These are phyloP conservation scores for Tetradesmus obliquus DNA, from an alignment of 139 green algal species.

Conservation along the genomic window DNA sequence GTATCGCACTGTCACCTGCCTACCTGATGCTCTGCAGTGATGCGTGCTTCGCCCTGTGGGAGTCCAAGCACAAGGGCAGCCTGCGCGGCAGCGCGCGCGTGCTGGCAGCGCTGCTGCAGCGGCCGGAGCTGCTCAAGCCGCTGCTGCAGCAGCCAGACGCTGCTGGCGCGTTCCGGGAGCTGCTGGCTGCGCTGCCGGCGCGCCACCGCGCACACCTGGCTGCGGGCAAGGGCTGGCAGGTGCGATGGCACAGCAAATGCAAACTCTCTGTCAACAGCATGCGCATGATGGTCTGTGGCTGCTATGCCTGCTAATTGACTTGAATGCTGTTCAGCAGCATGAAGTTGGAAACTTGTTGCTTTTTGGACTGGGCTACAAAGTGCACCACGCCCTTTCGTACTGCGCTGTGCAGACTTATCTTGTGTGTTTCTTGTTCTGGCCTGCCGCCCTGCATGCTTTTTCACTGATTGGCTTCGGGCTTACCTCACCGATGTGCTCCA, in stretches of 20 bases:
- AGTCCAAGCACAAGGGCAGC: conserved; percentile 54
- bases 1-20: not conserved
- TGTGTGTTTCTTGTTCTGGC: too few species aligned
- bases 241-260: not conserved
- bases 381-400: too few species aligned
- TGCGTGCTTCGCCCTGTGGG: conserved; percentile 43
- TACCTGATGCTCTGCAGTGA: conserved; percentile 10
- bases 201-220: conserved; percentile 19
- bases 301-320: not conserved
- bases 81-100: conserved; percentile 53
- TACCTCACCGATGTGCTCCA: too few species aligned
- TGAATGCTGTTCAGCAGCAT: too few species aligned
- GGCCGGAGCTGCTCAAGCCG: conserved; percentile 30
- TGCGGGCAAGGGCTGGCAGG: conserved; percentile 8
- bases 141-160: not conserved
- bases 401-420: too few species aligned
- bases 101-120: conserved; percentile 44
- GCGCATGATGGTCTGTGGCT: too few species aligned
- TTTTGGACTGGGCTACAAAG: too few species aligned
- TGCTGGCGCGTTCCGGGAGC: conserved; percentile 8
- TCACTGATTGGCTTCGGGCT: too few species aligned
- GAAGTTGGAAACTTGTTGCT: too few species aligned
- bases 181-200: conserved; percentile 42
- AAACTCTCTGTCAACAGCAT: not conserved
- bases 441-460: too few species aligned